phyloP scores from a whole-genome alignment of 2,329 filamentous ascomycete species.

The Colletotrichum theobromicola region DNA sequence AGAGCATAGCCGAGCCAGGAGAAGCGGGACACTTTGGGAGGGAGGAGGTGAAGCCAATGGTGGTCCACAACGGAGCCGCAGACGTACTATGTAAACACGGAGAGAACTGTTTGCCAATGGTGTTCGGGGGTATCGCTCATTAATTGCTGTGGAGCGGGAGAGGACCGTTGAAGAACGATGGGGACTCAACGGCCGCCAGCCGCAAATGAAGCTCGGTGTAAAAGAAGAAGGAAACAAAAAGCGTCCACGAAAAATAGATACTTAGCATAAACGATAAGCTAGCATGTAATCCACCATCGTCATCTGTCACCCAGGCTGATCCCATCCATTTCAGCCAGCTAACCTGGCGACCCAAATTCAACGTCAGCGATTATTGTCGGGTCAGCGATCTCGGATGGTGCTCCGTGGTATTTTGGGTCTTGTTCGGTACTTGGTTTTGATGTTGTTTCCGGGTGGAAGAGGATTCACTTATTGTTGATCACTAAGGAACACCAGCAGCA shows the following conservation, averaged over 20 bases:
- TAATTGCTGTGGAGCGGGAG: conserved; percentile 4
- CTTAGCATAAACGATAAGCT: conserved; percentile 16
- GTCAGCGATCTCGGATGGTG: neutral
- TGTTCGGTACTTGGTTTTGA: neutral
- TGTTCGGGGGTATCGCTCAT: neutral
- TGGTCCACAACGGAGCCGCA: conserved; percentile 12
- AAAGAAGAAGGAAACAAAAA: neutral
- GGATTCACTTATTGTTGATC: neutral
- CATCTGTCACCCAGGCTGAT: conserved; percentile 14
- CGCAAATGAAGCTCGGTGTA: neutral
- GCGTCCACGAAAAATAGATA: neutral
- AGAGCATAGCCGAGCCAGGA: neutral
- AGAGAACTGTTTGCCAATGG: neutral
- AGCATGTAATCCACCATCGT: neutral
- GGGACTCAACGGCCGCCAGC: neutral
- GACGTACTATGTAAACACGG: neutral
- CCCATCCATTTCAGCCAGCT: neutral
- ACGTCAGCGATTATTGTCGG: neutral
- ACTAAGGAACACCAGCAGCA: neutral
- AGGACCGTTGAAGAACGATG: conserved; percentile 15
- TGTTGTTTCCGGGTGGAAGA: neutral
- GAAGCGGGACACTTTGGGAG: neutral
- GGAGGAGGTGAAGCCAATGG: neutral
- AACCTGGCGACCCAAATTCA: conserved; percentile 8
- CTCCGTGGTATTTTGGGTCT: neutral